Percentiles rank a stretch among this genome's conserved stretches.
These are phyloP conservation scores for Phytophthora citricola DNA, from an alignment of 352 stramenopile genomes.

Conservation along the genomic window DNA sequence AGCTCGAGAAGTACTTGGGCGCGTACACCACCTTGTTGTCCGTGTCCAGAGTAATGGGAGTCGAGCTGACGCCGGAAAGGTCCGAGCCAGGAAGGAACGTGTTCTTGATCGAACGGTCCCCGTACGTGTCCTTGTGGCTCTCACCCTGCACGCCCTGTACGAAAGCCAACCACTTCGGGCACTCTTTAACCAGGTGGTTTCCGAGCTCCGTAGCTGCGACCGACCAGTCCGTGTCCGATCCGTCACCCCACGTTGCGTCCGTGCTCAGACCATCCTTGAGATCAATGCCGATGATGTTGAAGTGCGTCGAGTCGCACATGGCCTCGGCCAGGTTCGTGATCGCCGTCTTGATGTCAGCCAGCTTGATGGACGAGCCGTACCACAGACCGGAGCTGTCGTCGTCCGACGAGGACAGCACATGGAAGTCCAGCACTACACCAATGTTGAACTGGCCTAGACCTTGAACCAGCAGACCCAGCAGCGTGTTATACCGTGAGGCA, in stretches of 20 bases:
- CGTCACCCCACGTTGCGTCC: slow-evolving; percentile 79
- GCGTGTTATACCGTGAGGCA: slow-evolving; percentile 69
- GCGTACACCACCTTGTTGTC: slow-evolving; percentile 85
- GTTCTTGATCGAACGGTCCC: slow-evolving; percentile 62
- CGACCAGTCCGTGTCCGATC: slow-evolving; percentile 79
- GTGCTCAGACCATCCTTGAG: slow-evolving; percentile 76
- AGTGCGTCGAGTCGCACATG: slow-evolving; percentile 84
- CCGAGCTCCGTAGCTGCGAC: slow-evolving; percentile 70
- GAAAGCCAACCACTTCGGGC: slow-evolving; percentile 82
- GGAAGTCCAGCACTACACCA: slow-evolving; percentile 82
- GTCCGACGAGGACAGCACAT: slow-evolving; percentile 63
- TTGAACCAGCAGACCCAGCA: slow-evolving; percentile 68
- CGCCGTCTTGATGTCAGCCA: slow-evolving; percentile 79
- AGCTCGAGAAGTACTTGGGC: slow-evolving; percentile 81
- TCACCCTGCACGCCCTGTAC: slow-evolving; percentile 75
- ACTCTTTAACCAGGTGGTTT: slow-evolving; percentile 69
- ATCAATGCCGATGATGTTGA: slow-evolving; percentile 87
- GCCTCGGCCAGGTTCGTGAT: slow-evolving; percentile 74
- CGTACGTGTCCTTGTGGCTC: slow-evolving; percentile 74
- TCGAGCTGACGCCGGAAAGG: slow-evolving; percentile 50
- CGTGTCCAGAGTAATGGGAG: slow-evolving; percentile 64
- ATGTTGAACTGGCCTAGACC: slow-evolving; percentile 81
- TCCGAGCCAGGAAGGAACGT: slow-evolving; percentile 76
- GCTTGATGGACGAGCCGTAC: slow-evolving; percentile 79
- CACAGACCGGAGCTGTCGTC: slow-evolving; percentile 63